Evolutionary conservation across 2,329 filamentous ascomycete species (phyloP), one percentile per base, ranked within the genome.

Genomic region (Fusarium sp.): DNA sequence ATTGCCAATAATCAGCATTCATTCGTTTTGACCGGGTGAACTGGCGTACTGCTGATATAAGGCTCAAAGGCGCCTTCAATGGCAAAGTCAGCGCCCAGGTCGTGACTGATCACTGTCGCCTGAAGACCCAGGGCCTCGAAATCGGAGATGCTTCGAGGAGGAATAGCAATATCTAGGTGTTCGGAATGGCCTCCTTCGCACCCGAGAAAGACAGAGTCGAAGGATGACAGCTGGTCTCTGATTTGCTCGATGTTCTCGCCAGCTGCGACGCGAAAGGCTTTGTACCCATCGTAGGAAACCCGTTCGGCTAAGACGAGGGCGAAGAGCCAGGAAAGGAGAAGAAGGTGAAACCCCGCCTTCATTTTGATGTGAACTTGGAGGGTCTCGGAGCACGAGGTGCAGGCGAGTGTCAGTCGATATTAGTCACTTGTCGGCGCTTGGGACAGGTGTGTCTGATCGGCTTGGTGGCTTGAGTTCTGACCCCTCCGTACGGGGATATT

Each of bases 131-230:
- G 70, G 4, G 72, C 72, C 60, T 75, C 71, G 11, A 80, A 76
- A 2, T 59, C 69, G 0, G 65, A 68, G 16, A 79, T 27, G 25
- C 70, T 65, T 25, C 74, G 65, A 3, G 79, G 77, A 6, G 77
- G 68, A n/a, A 80, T 52, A 20, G 79, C 78, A 31, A 80, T 68
- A 16, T 80, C 77, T 7, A 79, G 65, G 14, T 78, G 66, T 16
- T 72, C 72, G 2, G 70, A 69, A 20, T 59, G 38, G 63, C 29
- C n/a, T 69, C 69, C 35, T 72, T 68, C 56, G 74, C 71, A 61
- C 63, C 69, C 63, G 29, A 80, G 63, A 3, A 75, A 70, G 22
- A 77, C 71, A 18, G 72, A 73, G 14, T 74, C 70, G 6, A 79
- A 47, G 10, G 68, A 65, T 1, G 68, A 63, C n/a, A 80, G 71